These are phyloP conservation scores for Hymenoscyphus occultus DNA, from an alignment of 2,329 filamentous ascomycete genomes.

Conservation along the genomic window DNA sequence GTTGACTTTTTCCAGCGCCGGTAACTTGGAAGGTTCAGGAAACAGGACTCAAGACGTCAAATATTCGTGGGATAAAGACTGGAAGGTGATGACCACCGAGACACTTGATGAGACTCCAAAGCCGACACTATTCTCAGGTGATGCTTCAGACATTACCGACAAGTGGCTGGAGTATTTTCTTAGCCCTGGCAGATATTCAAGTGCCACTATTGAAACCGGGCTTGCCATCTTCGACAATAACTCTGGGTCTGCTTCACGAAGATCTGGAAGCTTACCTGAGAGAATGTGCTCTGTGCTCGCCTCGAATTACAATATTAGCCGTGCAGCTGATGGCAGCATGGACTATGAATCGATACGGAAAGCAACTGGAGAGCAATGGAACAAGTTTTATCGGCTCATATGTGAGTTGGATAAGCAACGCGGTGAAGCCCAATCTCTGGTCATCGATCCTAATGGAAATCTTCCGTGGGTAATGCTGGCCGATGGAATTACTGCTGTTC, in stretches of 20 bases:
- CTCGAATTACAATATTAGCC: slow-evolving; percentile 63
- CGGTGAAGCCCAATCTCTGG: slow-evolving; percentile 75
- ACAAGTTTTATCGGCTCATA: slow-evolving; percentile 81
- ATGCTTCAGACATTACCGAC: slow-evolving; percentile 69
- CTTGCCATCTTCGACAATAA: slow-evolving; percentile 74
- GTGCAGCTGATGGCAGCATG: slow-evolving; percentile 59
- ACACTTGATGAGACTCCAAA: slow-evolving; percentile 50
- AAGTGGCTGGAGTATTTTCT: slow-evolving; percentile 85
- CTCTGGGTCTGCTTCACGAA: slow-evolving; percentile 42
- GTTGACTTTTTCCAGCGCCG: slow-evolving; percentile 62
- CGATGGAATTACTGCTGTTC: slow-evolving; percentile 74
- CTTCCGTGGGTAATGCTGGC: slow-evolving; percentile 83
- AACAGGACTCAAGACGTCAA: slow-evolving; percentile 10
- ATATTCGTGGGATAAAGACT: slow-evolving; percentile 60
- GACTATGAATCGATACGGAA: slow-evolving; percentile 73
- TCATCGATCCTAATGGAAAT: slow-evolving; percentile 66
- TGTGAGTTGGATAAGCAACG: slow-evolving; percentile 83
- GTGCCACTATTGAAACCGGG: slow-evolving; percentile 77
- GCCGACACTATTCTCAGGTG: slow-evolving; percentile 58
- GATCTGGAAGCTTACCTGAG: slow-evolving; percentile 64
- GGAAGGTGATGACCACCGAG: slow-evolving; percentile 67
- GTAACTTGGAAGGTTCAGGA: background rate
- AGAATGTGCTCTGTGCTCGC: slow-evolving; percentile 71
- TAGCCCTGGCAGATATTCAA: slow-evolving; percentile 77
- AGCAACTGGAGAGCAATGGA: slow-evolving; percentile 81